Evolutionary conservation across 495 filamentous ascomycete genomes (phyloP).

Genomic region (Trichocladium antarcticum): DNA sequence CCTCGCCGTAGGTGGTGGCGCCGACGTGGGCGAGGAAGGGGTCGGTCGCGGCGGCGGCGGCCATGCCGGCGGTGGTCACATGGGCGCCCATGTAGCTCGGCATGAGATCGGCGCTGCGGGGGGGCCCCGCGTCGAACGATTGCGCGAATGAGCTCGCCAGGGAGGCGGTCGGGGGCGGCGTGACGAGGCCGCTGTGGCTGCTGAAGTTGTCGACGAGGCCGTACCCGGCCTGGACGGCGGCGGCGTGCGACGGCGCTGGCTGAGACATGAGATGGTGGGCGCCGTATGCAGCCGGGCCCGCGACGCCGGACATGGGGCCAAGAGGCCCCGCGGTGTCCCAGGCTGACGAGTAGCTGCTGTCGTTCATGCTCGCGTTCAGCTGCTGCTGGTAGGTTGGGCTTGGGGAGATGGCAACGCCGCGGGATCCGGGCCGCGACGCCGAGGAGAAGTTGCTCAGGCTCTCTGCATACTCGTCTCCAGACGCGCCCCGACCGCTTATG

Average conservation of each 20-base stretch:
- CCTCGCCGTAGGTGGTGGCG: neutral
- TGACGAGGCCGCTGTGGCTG: conserved; percentile 19
- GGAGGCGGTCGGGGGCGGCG: conserved; percentile 25
- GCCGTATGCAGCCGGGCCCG: conserved; percentile 11
- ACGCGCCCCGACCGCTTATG: conserved; percentile 12
- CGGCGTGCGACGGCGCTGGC: neutral
- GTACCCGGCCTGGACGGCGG: neutral
- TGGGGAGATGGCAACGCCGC: conserved; percentile 36
- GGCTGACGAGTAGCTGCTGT: conserved; percentile 35
- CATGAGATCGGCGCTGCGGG: conserved; percentile 2
- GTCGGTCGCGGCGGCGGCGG: conserved; percentile 11
- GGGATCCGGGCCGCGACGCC: conserved; percentile 14
- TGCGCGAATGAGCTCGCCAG: conserved; percentile 18
- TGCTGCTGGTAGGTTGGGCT: conserved; percentile 34
- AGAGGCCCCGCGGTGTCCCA: conserved; percentile 22
- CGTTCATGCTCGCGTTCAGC: conserved; percentile 33
- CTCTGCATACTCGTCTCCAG: neutral
- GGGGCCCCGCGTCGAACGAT: conserved; percentile 13
- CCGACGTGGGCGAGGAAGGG: conserved; percentile 16
- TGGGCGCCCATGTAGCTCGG: conserved; percentile 8
- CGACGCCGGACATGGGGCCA: conserved; percentile 3
- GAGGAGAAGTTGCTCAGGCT: neutral
- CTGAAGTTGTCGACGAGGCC: conserved; percentile 14
- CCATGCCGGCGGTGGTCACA: conserved; percentile 1
- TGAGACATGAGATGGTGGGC: conserved; percentile 12